Percentiles rank a stretch among this genome's conserved stretches.
phyloP scores from a whole-genome alignment of 1,139 yeast genomes.

The Sugiyamaella grinbergsii region DNA sequence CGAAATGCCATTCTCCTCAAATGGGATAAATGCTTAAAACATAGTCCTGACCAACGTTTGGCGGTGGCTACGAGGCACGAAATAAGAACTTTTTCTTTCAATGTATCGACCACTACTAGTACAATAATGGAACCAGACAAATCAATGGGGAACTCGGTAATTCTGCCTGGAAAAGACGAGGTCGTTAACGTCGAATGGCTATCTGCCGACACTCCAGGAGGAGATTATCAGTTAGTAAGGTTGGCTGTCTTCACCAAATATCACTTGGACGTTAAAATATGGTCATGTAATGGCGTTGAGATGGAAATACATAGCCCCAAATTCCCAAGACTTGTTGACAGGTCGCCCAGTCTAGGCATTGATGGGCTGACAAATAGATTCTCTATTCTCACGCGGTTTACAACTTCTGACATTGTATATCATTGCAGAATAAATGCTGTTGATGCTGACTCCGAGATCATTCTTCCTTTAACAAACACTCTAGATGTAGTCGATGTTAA shows the following conservation, averaged over 20 bases:
- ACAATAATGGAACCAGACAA: slow-evolving; percentile 4
- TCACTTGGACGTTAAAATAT: slow-evolving; percentile 26
- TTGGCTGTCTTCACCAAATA: slow-evolving; percentile 28
- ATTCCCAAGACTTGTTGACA: slow-evolving; percentile 17
- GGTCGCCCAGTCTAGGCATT: slow-evolving; percentile 6
- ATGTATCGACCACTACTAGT: slow-evolving; percentile 14
- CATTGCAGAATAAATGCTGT: slow-evolving; percentile 12
- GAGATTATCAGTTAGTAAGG: slow-evolving; percentile 24
- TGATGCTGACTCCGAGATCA: slow-evolving; percentile 8
- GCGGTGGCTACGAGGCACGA: slow-evolving; percentile 30
- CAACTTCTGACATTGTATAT: slow-evolving; percentile 27
- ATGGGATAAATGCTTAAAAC: slow-evolving; percentile 29
- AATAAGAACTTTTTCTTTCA: slow-evolving; percentile 27
- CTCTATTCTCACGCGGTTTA: slow-evolving; percentile 27
- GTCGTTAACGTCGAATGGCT: slow-evolving; percentile 31
- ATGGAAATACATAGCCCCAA: slow-evolving; percentile 29
- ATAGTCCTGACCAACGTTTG: slow-evolving; percentile 30
- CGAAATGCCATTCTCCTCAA: slow-evolving; percentile 21
- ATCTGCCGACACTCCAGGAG: slow-evolving; percentile 23
- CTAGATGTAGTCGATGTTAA: slow-evolving; percentile 31
- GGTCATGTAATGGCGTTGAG: slow-evolving; percentile 34
- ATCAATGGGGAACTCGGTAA: slow-evolving; percentile 21
- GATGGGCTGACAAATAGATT: slow-evolving; percentile 16
- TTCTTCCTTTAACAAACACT: slow-evolving; percentile 25
- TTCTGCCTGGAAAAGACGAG: slow-evolving; percentile 30